Evolutionary conservation across 768 basidiomycete species (phyloP).

Genomic region (Leucosporidium scottii): DNA sequence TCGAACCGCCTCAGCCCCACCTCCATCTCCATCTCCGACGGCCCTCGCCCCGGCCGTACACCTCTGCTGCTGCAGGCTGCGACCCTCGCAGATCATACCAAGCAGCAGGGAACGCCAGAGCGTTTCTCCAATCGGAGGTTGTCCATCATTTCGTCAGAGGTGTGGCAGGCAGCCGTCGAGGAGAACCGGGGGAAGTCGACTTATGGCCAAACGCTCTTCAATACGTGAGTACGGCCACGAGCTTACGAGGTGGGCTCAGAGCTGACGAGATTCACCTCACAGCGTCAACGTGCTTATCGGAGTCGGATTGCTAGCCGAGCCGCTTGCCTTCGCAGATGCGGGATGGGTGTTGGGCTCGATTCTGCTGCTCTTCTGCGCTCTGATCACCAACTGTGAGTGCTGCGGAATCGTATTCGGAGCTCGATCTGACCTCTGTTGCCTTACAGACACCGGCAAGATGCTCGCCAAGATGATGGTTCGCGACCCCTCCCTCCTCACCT

Average conservation of each 20-base stretch:
- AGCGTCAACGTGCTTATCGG: constrained; percentile 37
- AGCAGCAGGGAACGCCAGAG: no score
- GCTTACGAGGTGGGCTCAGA: background rate
- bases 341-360: constrained; percentile 76
- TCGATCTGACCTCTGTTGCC: no score
- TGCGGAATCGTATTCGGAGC: background rate
- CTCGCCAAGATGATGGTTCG: constrained; percentile 66
- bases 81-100: background rate
- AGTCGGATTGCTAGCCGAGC: constrained; percentile 34
- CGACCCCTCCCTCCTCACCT: constrained; percentile 67
- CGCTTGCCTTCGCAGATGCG: constrained; percentile 76
- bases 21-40: no score
- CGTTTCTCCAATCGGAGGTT: background rate
- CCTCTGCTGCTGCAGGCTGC: background rate
- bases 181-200: constrained; percentile 31
- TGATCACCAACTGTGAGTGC: constrained; percentile 80
- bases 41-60: background rate
- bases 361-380: constrained; percentile 68
- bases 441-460: constrained; percentile 63
- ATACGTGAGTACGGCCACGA: constrained; percentile 21
- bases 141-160: constrained; percentile 18
- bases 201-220: constrained; percentile 38
- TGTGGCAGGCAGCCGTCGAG: constrained; percentile 28
- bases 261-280: background rate
- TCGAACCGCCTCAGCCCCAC: background rate